Conservation (phyloP, 140 eudicot species). For the Oenanthe javanica region DNA sequence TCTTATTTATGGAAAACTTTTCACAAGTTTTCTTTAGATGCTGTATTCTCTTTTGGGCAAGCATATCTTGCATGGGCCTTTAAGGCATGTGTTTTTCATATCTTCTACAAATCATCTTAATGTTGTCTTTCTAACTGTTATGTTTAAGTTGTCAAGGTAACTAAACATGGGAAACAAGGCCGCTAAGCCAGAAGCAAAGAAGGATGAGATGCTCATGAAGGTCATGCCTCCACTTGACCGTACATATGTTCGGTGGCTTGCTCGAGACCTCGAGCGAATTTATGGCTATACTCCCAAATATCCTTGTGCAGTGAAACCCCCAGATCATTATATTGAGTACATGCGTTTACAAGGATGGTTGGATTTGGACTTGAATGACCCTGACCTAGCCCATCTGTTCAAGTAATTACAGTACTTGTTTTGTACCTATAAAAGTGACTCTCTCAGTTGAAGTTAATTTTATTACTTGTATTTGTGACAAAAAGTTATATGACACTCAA, state of each 20-base stretch:
- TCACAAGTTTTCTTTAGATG: neutral
- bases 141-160: slow-evolving; percentile 13
- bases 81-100: neutral
- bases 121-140: neutral
- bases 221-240: slow-evolving; percentile 65
- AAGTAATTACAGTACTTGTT: slow-evolving; percentile 19
- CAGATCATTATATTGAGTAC: slow-evolving; percentile 72
- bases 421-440: neutral
- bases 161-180: slow-evolving; percentile 72
- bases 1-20: neutral
- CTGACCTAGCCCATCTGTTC: slow-evolving; percentile 69
- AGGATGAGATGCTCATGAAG: slow-evolving; percentile 39
- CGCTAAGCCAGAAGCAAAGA: slow-evolving; percentile 34
- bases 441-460: neutral
- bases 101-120: neutral
- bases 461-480: neutral
- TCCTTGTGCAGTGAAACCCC: slow-evolving; percentile 54
- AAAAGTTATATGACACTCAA: neutral
- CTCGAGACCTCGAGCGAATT: slow-evolving; percentile 57
- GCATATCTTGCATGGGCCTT: neutral
- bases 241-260: slow-evolving; percentile 52
- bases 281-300: slow-evolving; percentile 49
- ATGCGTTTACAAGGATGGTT: slow-evolving; percentile 72
- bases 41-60: neutral
- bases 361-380: slow-evolving; percentile 71